Conservation (phyloP, 768 basidiomycete species). For the Auricularia auricula-judae region DNA sequence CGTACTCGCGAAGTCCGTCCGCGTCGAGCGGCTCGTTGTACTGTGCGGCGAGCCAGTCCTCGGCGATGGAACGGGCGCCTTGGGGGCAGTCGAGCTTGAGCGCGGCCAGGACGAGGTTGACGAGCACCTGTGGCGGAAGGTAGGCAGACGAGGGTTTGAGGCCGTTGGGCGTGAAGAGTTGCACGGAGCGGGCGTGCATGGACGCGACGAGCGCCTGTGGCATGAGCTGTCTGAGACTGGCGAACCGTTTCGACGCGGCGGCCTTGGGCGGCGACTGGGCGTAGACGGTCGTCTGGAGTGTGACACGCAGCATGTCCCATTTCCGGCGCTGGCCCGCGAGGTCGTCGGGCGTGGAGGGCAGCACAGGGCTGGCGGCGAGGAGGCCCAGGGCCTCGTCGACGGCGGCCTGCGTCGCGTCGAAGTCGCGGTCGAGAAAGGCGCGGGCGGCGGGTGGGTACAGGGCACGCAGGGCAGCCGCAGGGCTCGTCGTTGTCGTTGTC, state of each 20-base stretch:
- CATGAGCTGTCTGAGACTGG: constrained; percentile 28
- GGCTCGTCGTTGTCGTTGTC: neutral
- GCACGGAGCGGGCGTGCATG: constrained; percentile 52
- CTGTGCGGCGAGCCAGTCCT: constrained; percentile 62
- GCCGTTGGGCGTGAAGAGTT: constrained; percentile 48
- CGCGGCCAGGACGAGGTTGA: constrained; percentile 59
- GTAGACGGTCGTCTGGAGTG: constrained; percentile 67
- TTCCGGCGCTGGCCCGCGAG: constrained; percentile 46
- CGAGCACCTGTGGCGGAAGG: constrained; percentile 58
- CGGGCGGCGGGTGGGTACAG: constrained; percentile 69
- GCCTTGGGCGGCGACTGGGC: constrained; percentile 36
- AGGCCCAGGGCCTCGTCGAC: constrained; percentile 58
- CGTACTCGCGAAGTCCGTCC: constrained; percentile 34
- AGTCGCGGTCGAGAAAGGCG: constrained; percentile 68
- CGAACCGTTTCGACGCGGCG: constrained; percentile 31
- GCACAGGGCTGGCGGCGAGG: constrained; percentile 21
- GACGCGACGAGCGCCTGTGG: constrained; percentile 46
- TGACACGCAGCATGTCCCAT: constrained; percentile 83
- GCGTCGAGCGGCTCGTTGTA: constrained; percentile 16
- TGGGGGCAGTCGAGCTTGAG: constrained; percentile 54
- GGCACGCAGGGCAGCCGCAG: constrained; percentile 41
- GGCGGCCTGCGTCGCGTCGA: constrained; percentile 53
- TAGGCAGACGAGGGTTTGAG: constrained; percentile 37
- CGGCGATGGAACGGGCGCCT: constrained; percentile 52
- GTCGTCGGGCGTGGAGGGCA: constrained; percentile 29